phyloP scores from a whole-genome alignment of 1,284 basidiomycete genomes.

The Pseudozyma sp. region DNA sequence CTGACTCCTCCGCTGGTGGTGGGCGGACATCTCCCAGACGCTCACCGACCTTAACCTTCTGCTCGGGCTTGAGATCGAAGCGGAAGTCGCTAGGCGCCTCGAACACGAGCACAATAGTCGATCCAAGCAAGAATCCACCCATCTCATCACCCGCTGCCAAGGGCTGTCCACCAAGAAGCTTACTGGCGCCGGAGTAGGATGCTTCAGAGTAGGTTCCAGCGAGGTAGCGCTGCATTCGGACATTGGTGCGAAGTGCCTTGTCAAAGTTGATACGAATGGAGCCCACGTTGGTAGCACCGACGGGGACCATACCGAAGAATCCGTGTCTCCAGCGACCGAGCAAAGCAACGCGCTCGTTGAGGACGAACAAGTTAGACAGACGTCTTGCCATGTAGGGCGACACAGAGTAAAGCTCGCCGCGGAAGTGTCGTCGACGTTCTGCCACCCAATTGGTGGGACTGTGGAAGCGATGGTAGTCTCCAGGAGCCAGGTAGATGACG shows the following conservation, averaged over 20 bases:
- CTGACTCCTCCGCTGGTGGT: constrained; percentile 8
- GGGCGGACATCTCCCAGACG: constrained; percentile 70
- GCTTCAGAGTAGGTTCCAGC: constrained; percentile 92
- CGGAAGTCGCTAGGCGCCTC: constrained; percentile 89
- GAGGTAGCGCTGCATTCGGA: constrained; percentile 52
- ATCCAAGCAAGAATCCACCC: constrained; percentile 95
- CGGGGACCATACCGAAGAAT: constrained; percentile 97
- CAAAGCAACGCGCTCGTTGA: constrained; percentile 97
- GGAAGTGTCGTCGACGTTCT: constrained; percentile 92
- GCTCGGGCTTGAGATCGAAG: constrained; percentile 82
- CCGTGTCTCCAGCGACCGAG: constrained; percentile 94
- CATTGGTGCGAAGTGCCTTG: constrained; percentile 73
- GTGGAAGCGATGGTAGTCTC: constrained; percentile 98
- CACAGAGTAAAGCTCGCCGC: constrained; percentile 96
- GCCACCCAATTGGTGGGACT: constrained; percentile 96
- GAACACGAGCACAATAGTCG: constrained; percentile 95
- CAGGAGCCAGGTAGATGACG: constrained; percentile 97
- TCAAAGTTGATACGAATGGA: constrained; percentile 98
- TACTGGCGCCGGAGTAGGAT: constrained; percentile 68
- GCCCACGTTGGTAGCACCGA: constrained; percentile 97
- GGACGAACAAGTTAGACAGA: constrained; percentile 90
- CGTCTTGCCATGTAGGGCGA: constrained; percentile 95
- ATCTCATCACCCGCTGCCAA: constrained; percentile 89
- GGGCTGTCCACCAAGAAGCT: constrained; percentile 86
- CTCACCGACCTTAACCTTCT: constrained; percentile 90